Evolutionary conservation across 2,329 filamentous ascomycete genomes (phyloP).

Genomic region (Hypoxylon sp.): DNA sequence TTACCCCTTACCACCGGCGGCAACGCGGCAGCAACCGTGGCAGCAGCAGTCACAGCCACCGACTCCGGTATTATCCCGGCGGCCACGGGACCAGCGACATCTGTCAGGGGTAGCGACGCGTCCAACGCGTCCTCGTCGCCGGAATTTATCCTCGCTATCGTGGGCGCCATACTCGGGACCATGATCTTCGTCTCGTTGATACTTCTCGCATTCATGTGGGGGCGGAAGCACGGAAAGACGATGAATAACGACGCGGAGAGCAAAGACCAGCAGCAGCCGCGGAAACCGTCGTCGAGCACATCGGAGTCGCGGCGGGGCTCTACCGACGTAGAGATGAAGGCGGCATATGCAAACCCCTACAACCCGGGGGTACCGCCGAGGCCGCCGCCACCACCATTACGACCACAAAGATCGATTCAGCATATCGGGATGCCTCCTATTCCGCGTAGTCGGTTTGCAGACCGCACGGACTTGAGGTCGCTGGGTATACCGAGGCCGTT

Average conservation of each 20-base stretch:
- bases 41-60: constrained; percentile 9
- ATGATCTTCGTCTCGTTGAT: constrained; percentile 17
- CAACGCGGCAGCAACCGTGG: constrained; percentile 1
- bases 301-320: not conserved
- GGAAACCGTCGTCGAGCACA: constrained; percentile 6
- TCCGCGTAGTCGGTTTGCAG: not conserved
- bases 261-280: not conserved
- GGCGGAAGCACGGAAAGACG: constrained; percentile 13
- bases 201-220: constrained; percentile 25
- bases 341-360: not conserved
- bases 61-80: constrained; percentile 1
- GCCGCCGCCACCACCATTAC: not conserved
- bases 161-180: constrained; percentile 21
- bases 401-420: not conserved
- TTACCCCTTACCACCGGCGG: constrained; percentile 21
- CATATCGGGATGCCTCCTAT: not conserved
- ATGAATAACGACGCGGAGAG: not conserved
- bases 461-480: not conserved
- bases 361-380: not conserved
- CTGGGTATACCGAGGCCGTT: constrained; percentile 9
- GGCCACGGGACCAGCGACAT: not conserved
- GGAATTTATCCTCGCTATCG: constrained; percentile 14
- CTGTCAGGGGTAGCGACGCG: not conserved
- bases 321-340: not conserved
- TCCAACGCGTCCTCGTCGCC: constrained; percentile 10